Conservation (phyloP, 2,329 filamentous ascomycete genomes). For the Arthrinium puccinioides region DNA sequence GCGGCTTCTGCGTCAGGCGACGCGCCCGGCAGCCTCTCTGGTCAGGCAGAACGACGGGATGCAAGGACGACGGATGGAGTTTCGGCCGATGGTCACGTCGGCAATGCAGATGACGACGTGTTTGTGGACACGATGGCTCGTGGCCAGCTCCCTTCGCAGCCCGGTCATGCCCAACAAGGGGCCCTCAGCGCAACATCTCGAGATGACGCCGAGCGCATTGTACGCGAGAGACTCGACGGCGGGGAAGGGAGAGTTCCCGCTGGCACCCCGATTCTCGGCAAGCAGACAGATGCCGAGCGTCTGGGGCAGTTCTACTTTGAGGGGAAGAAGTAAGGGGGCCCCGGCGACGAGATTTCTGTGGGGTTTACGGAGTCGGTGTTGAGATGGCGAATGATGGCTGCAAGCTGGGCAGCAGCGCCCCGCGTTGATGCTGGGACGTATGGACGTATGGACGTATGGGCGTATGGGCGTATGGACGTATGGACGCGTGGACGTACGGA, state of each 20-base stretch:
- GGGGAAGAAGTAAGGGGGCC: conserved; percentile 31
- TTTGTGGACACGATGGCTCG: conserved; percentile 60
- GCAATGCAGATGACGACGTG: conserved; percentile 35
- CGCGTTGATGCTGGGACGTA: too few relatives aligned
- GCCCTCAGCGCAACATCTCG: conserved; percentile 23
- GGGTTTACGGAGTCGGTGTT: too few relatives aligned
- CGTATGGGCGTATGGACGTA: too few relatives aligned
- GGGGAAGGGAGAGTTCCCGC: conserved; percentile 34
- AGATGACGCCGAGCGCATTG: conserved; percentile 58
- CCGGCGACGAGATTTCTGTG: too few relatives aligned
- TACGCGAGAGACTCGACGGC: conserved; percentile 51
- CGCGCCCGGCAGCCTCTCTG: conserved; percentile 37
- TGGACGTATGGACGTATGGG: too few relatives aligned
- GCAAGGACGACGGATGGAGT: conserved; percentile 62
- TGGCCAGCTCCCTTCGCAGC: conserved; percentile 42
- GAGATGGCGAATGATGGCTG: too few relatives aligned
- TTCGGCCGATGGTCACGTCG: conserved; percentile 40
- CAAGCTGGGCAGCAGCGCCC: too few relatives aligned
- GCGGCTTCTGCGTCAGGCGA: conserved; percentile 19
- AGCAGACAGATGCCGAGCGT: conserved; percentile 34
- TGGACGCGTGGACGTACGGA: too few relatives aligned
- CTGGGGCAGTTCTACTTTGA: conserved; percentile 57
- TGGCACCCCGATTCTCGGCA: conserved; percentile 28
- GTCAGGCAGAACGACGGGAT: conserved; percentile 47
- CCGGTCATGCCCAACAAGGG: conserved; percentile 23